Percentiles rank a stretch among this genome's conserved stretches.
These are phyloP conservation scores for Ballota nigra DNA, from an alignment of 257 asterid genomes.

Conservation along the genomic window DNA sequence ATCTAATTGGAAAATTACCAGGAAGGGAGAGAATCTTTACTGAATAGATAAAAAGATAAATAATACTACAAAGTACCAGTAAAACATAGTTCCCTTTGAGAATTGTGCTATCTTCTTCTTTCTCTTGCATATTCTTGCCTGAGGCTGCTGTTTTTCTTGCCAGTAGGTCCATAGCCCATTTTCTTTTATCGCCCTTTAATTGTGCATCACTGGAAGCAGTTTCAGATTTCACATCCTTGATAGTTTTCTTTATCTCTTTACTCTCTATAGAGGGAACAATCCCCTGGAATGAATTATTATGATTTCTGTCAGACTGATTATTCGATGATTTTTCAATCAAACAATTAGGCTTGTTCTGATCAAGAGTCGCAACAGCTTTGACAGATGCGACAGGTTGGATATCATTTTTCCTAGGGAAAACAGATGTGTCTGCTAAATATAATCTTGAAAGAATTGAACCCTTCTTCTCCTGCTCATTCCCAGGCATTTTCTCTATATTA, in stretches of 20 bases:
- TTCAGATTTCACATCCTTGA: constrained; percentile 41
- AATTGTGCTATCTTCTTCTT: constrained; percentile 49
- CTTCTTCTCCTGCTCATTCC: constrained; percentile 46
- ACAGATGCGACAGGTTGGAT: constrained; percentile 60
- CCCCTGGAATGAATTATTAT: constrained; percentile 19
- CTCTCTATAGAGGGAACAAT: constrained; percentile 30
- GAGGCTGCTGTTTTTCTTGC: constrained; percentile 75
- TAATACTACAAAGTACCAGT: constrained; percentile 44
- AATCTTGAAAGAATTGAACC: constrained; percentile 78
- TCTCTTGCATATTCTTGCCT: constrained; percentile 54
- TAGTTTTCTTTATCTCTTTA: constrained; percentile 39
- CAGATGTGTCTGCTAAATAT: constrained; percentile 88
- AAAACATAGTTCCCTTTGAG: constrained; percentile 69
- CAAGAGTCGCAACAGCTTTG: constrained; percentile 30
- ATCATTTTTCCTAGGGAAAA: constrained; percentile 79
- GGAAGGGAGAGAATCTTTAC: constrained; percentile 19
- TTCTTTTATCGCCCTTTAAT: constrained; percentile 65
- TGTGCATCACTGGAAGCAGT: constrained; percentile 37
- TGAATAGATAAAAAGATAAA: constrained; percentile 11
- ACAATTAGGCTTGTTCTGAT: constrained; percentile 37
- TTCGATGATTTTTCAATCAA: constrained; percentile 31
- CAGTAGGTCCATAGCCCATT: constrained; percentile 95
- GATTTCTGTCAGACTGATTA: constrained; percentile 32
- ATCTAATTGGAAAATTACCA: constrained; percentile 16
- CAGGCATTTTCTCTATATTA: constrained; percentile 31